Evolutionary conservation across 176 grass and related monocot species (phyloP).

Genomic region (Triticum monococcum): DNA sequence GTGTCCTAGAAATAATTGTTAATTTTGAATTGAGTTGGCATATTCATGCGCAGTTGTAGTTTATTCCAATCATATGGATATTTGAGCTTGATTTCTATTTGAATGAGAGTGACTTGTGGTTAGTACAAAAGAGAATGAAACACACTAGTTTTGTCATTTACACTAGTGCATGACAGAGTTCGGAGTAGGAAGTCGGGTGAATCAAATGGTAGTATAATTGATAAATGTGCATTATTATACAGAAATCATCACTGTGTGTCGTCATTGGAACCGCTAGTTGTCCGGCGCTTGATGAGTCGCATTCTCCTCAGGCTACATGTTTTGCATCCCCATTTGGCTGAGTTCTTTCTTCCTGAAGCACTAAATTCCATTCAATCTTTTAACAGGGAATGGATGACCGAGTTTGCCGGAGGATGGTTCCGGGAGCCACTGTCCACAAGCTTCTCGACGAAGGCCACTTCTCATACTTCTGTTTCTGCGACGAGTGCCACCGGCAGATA

Average conservation of each 20-base stretch:
- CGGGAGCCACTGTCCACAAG: slow-evolving; percentile 77
- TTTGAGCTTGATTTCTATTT: neutral
- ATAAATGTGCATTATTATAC: slow-evolving; percentile 1
- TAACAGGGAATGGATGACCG: slow-evolving; percentile 86
- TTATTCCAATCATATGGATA: slow-evolving; percentile 13
- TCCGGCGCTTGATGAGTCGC: neutral
- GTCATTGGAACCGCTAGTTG: neutral
- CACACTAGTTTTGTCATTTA: neutral
- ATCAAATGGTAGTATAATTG: slow-evolving; percentile 2
- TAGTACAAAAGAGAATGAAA: neutral
- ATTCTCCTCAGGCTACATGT: neutral
- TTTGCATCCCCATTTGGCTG: neutral
- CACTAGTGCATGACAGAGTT: neutral
- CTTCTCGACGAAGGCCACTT: slow-evolving; percentile 85
- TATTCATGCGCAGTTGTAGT: neutral
- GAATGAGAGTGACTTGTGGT: neutral
- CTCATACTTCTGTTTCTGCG: slow-evolving; percentile 94
- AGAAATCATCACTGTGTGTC: neutral
- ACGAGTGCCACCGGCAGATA: slow-evolving; percentile 92
- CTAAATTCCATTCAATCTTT: neutral
- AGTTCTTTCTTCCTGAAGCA: neutral
- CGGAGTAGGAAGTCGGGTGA: neutral
- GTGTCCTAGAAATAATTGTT: neutral
- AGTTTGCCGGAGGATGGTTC: slow-evolving; percentile 70
- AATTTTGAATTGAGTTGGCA: neutral